Conservation (phyloP, 345 rosid genomes). For the Salix viminalis region DNA sequence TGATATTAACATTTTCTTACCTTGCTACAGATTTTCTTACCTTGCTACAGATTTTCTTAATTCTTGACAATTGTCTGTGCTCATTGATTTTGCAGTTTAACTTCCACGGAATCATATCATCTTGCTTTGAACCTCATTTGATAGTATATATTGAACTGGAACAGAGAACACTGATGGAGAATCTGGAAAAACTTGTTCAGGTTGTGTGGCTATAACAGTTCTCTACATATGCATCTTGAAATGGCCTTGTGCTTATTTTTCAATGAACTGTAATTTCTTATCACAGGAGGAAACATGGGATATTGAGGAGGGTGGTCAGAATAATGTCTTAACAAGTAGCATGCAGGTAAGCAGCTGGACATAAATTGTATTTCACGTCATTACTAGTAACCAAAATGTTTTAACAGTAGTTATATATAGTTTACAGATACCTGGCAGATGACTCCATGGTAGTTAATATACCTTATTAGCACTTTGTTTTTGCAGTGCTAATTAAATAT, state of each 20-base stretch:
- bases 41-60: conserved; percentile 4
- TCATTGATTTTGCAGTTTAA: conserved; percentile 66
- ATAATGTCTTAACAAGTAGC: conserved; percentile 89
- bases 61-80: conserved; percentile 11
- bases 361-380: background rate
- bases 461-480: too few relatives aligned
- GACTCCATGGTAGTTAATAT: background rate
- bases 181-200: conserved; percentile 92
- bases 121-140: conserved; percentile 96
- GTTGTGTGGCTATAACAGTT: conserved; percentile 35
- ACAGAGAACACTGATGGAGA: conserved; percentile 96
- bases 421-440: background rate
- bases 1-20: background rate
- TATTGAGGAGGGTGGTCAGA: conserved; percentile 91
- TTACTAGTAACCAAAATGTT: too few relatives aligned
- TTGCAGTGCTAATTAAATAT: too few relatives aligned
- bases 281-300: conserved; percentile 97
- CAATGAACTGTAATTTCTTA: conserved; percentile 3
- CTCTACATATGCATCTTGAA: background rate
- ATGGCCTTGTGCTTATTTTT: conserved; percentile 22
- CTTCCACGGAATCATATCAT: conserved; percentile 93
- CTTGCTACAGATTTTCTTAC: conserved; percentile 3
- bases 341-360: conserved; percentile 58
- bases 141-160: conserved; percentile 81
- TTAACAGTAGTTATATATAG: too few relatives aligned